Base-by-base conservation (phyloP, 129 eudicot genomes). In the Artemisia tridentata region DNA sequence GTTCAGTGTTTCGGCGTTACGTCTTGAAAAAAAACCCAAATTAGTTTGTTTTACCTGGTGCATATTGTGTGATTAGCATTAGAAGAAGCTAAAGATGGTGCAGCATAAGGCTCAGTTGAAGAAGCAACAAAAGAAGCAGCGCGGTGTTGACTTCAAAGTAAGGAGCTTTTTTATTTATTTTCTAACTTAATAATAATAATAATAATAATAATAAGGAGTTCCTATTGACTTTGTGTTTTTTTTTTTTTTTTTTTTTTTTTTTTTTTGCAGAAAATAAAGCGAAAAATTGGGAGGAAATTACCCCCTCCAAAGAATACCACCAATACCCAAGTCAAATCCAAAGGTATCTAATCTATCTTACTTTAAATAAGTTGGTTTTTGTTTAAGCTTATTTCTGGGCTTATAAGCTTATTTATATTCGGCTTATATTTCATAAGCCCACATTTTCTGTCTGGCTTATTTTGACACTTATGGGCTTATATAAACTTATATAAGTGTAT, bases 291-390 rank as follows among this genome's bases (percentile, higher is more conserved):
- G 25, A 72, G 98, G 62, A 89, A 89, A 75, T 77, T 93, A 81
- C 98, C 96, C 46, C 98, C 97, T 0, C 84, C 98, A 0, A 85
- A 89, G 69, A 93, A 93, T 79, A 78, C 90, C 4, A 93, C 97
- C 11, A 93, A 89, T 82, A 93, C 97, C 13, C 87, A 93, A 72
- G 82, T 93, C 29, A 93, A 87, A 82, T 87, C 96, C 8, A 93
- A 89, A 82, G 96, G 96, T 86, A 62, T 0, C 29, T 15, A 12
- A n/a, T 58, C 5, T 58, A 21, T 21, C 21, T 60, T 13, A 19
- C 52, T 47, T 47, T 23, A 23, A 23, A 23, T 23, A 23, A 23
- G 2, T 2, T 23, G 25, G 2, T 23, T 1, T 23, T 23, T 23
- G 25, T 23, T 23, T 1, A 23, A 23, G 25, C 25, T 23, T 23